Base-by-base conservation (phyloP, 2,329 filamentous ascomycete species). In the Colletotrichum coccodes region DNA sequence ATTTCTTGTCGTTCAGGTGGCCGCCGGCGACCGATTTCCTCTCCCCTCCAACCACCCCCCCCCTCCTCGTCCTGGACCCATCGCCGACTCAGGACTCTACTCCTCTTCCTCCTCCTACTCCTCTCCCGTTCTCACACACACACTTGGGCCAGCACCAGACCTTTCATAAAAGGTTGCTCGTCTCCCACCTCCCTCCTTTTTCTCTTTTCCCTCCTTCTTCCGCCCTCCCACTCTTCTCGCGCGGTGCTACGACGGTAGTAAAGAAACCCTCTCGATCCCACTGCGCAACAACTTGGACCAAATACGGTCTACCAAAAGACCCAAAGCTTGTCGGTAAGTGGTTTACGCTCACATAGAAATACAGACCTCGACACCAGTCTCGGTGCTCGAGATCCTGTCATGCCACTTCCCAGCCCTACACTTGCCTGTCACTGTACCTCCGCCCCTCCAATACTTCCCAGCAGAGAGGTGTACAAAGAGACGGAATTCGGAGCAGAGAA, bases 181-280 rank as follows among this genome's bases (percentile, higher is more conserved):
- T 60, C 50, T 59, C 69, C 69, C 69, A 44, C 69, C 60, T 61
- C 61, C 66, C 66, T 54, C 38, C 50, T 26, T 38, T 58, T 18
- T 14, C 6, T 11, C 11, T 36, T 60, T 54, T 58, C 21, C 21
- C 60, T 57, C 60, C 28, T 56, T 66, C 69, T 70, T 61, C 36
- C 60, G 60, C 61, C 60, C 69, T 70, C 57, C 60, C 57, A 60
- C 34, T 63, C 66, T 38, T 70, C 69, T 62, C 46, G 58, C 63
- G 64, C 67, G 57, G 67, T 70, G 67, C 56, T 59, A 61, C 63
- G 67, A 70, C 67, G 67, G 67, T 68, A 70, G 63, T 52, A 67
- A 63, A 68, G 50, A 61, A 67, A 58, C 63, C 64, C 67, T 70
- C 67, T 70, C 67, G 67, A 70, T 68, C 34, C 67, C 64, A 70